Evolutionary conservation across 2,329 filamentous ascomycete species (phyloP).

Genomic region (Fusarium euwallaceae): DNA sequence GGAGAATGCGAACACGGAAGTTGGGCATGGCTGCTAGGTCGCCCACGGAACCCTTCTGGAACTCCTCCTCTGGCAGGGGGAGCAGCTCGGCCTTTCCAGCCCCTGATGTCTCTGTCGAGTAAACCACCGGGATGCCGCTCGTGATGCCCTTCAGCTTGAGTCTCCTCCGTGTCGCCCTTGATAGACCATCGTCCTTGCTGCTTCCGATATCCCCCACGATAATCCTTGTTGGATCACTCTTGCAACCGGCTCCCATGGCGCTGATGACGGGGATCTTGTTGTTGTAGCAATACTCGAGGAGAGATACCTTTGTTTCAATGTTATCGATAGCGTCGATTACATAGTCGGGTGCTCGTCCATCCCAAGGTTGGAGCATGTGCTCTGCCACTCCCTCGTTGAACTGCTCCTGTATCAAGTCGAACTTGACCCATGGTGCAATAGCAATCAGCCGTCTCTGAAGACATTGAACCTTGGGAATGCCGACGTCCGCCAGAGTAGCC

Average conservation of each 20-base stretch:
- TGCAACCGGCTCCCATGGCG: conserved; percentile 96
- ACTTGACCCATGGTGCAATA: conserved; percentile 90
- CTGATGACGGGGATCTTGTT: conserved; percentile 86
- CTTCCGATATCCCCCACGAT: conserved; percentile 91
- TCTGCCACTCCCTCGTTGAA: conserved; percentile 78
- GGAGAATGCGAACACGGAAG: conserved; percentile 94
- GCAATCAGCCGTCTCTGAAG: conserved; percentile 84
- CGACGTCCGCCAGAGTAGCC: conserved; percentile 93
- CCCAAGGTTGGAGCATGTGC: conserved; percentile 76
- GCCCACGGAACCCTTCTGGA: conserved; percentile 84
- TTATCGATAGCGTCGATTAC: conserved; percentile 99
- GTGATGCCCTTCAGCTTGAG: conserved; percentile 83
- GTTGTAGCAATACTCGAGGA: conserved; percentile 88
- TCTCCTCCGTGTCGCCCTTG: conserved; percentile 83
- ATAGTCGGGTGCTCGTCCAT: conserved; percentile 78
- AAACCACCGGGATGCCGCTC: conserved; percentile 90
- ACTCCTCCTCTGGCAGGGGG: conserved; percentile 89
- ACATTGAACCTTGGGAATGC: conserved; percentile 90
- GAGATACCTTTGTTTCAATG: conserved; percentile 93
- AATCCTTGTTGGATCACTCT: conserved; percentile 86
- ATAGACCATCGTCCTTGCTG: conserved; percentile 90
- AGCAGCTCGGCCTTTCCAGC: conserved; percentile 92
- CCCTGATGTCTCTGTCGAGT: conserved; percentile 89
- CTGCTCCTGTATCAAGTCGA: conserved; percentile 87
- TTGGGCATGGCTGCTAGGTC: conserved; percentile 91